These are phyloP conservation scores for Moniliophthora roreri DNA, from an alignment of 1,284 basidiomycete genomes.

Conservation along the genomic window DNA sequence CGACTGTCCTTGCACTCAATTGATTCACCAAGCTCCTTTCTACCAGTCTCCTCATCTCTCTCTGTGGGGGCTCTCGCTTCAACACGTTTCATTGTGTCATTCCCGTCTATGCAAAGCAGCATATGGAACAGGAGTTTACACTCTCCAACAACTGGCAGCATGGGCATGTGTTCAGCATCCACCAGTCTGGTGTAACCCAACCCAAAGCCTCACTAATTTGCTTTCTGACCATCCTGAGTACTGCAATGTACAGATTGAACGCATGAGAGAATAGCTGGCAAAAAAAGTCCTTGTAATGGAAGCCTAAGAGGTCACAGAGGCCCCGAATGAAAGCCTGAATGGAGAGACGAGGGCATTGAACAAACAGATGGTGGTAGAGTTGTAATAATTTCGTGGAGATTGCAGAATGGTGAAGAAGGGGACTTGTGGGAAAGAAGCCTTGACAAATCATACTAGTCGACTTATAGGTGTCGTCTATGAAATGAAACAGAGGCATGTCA, in stretches of 20 bases:
- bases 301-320: slow-evolving; percentile 4
- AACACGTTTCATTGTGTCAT: slow-evolving; percentile 30
- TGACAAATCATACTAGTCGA: slow-evolving; percentile 3
- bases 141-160: slow-evolving; percentile 25
- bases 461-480: not conserved
- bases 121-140: slow-evolving; percentile 22
- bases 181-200: slow-evolving; percentile 24
- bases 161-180: slow-evolving; percentile 26
- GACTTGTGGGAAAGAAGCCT: slow-evolving; percentile 5
- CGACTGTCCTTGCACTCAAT: slow-evolving; percentile 17
- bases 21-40: not conserved
- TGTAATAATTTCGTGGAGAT: slow-evolving; percentile 6
- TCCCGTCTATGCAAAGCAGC: slow-evolving; percentile 31
- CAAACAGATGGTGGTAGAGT: slow-evolving; percentile 2
- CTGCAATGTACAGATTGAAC: slow-evolving; percentile 30
- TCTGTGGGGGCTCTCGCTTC: not conserved
- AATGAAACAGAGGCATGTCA: not conserved
- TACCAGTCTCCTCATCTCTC: not conserved
- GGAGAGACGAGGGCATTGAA: slow-evolving; percentile 7
- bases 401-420: not conserved
- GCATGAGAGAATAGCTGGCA: slow-evolving; percentile 24
- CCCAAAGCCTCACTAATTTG: slow-evolving; percentile 21
- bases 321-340: slow-evolving; percentile 17
- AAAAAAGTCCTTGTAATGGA: slow-evolving; percentile 13
- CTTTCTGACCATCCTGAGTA: slow-evolving; percentile 17